Base-by-base conservation (phyloP, 1,284 basidiomycete species). In the Apiotrichum porosum region DNA sequence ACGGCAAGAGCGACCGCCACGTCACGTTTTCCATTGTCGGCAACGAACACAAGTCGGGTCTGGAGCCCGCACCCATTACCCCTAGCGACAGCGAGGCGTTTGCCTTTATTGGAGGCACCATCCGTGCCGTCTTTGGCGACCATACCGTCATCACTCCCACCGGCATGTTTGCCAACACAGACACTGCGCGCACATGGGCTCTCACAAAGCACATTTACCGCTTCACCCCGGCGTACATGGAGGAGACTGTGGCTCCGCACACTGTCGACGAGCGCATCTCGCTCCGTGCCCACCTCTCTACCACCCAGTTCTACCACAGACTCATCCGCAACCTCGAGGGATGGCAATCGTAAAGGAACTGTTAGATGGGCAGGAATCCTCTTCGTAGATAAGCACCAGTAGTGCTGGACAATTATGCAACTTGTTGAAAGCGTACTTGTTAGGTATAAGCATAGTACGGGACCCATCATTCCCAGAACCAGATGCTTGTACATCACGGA, bases 41-140 rank as follows among this genome's bases (percentile, higher is more conserved):
- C 32, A 43, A 19, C 37, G 51, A 57, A 48, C 37, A 34, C 41
- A 23, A 17, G 21, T 6, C 6, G 3, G 66, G 63, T 13, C 62
- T 76, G 21, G 75, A 79, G 52, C 74, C 78, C 0, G 74, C 78
- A 3, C 76, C 77, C 1, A 72, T 75, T 42, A 76, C 77, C 12
- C 69, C 75, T 2, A 51, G 61, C 10, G 44, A 67, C 13, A 63
- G 69, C 1, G 49, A 58, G 17, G 61, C 69, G 5, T 79, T 75
- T 59, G 65, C 65, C 18, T 57, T 77, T 33, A 65, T 77, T 35
- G 72, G 67, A 5, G 71, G 69, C 3, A 76, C 74, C 4, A 66
- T 69, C 40, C 71, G 71, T 34, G 54, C 65, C 40, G 58, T 74
- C 17, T 74, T 74, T 51, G 67, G 70, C 14, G 54, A 68, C 15